Evolutionary conservation across 2,329 filamentous ascomycete species (phyloP), one percentile per base, ranked within the genome.

Genomic region (Aspergillus pseudotamarii): DNA sequence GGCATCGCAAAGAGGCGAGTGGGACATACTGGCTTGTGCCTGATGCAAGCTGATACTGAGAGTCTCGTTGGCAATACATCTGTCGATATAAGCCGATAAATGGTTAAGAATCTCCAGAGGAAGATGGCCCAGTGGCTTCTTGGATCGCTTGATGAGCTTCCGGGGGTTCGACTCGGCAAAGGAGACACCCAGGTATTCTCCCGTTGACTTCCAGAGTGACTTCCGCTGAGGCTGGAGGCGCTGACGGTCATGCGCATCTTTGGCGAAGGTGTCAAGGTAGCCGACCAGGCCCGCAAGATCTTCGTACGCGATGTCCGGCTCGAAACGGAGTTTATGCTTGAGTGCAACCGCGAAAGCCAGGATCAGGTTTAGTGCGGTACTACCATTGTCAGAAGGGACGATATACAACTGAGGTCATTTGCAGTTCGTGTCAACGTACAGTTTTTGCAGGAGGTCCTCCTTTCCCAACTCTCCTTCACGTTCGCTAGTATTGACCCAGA

Each of bases 301-400:
- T 1, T 89, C 85, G 75, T 95, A 94, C 59, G 89, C 86, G 38
- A 89, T 88, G 70, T 91, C 92, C 1, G 92, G 92, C 75, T 96
- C 92, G 75, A 94, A 94, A 36, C 92, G 91, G 36, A 96, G 85
- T 71, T 88, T 89, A 79, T 95, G 92, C 80, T 94, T 94, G 63
- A 96, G 82, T 1, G 92, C 80, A 21, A 91, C 83, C n/a, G 91
- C 85, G 70, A 91, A 95, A 2, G 91, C 90, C 32, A 92, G 85
- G 66, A 95, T 84, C 8, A 95, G 83, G 74, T 95, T 94, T 76
- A 95, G 86, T 8, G 88, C 88, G 19, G 88, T 88, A 46, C 71
- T 75, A 43, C 12, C 14, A 4, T 6, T 23, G 61, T 74, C 53
- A 73, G 66, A 28, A 58, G n/a, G 19, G 30, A n/a, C 1, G 46